Percentiles rank a stretch among this genome's conserved stretches.
phyloP scores from a whole-genome alignment of 2,329 filamentous ascomycete species.

The Neofusicoccum kwambonambiense region DNA sequence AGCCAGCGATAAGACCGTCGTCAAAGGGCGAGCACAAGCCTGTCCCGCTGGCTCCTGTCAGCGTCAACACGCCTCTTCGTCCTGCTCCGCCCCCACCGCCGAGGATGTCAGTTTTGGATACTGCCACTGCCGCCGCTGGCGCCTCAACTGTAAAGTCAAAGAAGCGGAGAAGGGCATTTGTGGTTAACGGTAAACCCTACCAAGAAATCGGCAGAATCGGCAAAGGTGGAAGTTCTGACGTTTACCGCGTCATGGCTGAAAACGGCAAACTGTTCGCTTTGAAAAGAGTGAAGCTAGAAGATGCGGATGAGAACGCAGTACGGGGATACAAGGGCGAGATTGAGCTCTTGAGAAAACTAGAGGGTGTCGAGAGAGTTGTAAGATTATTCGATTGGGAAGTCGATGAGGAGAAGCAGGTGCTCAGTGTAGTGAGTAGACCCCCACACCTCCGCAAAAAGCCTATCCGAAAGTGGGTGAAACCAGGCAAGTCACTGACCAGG shows the following conservation, averaged over 20 bases:
- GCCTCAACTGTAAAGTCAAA: constrained; percentile 73
- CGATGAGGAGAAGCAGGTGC: constrained; percentile 84
- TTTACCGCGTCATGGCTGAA: constrained; percentile 95
- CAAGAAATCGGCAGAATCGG: constrained; percentile 88
- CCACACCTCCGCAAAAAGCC: neutral
- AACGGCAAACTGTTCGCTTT: constrained; percentile 94
- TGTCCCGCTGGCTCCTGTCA: constrained; percentile 52
- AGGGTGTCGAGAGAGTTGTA: constrained; percentile 85
- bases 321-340: constrained; percentile 94
- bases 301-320: constrained; percentile 80
- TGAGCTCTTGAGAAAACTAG: constrained; percentile 78
- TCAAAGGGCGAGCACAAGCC: constrained; percentile 37
- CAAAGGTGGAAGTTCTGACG: constrained; percentile 87
- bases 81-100: constrained; percentile 74
- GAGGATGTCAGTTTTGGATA: constrained; percentile 95
- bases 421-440: constrained; percentile 69
- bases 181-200: constrained; percentile 88
- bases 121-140: constrained; percentile 80
- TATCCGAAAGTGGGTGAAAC: neutral
- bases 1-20: constrained; percentile 1
- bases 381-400: constrained; percentile 89
- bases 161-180: constrained; percentile 79
- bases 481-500: neutral
- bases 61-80: constrained; percentile 72
- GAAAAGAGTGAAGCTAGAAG: constrained; percentile 87